phyloP scores from a whole-genome alignment of 345 rosid genomes.

The Gynandropsis gynandra region DNA sequence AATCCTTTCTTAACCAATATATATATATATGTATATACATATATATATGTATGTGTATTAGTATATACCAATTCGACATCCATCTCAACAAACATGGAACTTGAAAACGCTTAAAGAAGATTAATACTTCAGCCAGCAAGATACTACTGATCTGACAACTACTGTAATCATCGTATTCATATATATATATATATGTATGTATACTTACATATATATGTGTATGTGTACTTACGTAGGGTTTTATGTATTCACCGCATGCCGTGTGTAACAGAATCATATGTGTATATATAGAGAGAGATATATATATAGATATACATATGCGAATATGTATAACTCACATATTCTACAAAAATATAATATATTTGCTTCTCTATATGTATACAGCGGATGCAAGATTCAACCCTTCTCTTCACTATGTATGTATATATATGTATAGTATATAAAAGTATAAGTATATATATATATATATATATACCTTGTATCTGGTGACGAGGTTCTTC shows the following conservation, averaged over 20 bases:
- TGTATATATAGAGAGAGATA: neutral
- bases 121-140: neutral
- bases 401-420: slow-evolving; percentile 4
- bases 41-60: neutral
- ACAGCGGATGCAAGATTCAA: neutral
- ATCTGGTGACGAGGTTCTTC: slow-evolving; percentile 94
- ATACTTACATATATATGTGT: neutral
- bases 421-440: slow-evolving; percentile 7
- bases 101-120: neutral
- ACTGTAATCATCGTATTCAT: neutral
- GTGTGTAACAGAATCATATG: too few species aligned
- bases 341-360: neutral
- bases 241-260: too few species aligned
- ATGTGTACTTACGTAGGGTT: too few species aligned
- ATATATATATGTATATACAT: too few species aligned
- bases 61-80: too few species aligned
- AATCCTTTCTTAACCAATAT: neutral
- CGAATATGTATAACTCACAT: too few species aligned
- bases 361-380: neutral
- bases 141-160: slow-evolving; percentile 7
- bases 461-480: slow-evolving; percentile 47
- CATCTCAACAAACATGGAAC: neutral
- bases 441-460: slow-evolving; percentile 1
- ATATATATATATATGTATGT: neutral
- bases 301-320: too few species aligned